Conservation (phyloP, 2,329 filamentous ascomycete genomes). For the Metarhizium sp. region DNA sequence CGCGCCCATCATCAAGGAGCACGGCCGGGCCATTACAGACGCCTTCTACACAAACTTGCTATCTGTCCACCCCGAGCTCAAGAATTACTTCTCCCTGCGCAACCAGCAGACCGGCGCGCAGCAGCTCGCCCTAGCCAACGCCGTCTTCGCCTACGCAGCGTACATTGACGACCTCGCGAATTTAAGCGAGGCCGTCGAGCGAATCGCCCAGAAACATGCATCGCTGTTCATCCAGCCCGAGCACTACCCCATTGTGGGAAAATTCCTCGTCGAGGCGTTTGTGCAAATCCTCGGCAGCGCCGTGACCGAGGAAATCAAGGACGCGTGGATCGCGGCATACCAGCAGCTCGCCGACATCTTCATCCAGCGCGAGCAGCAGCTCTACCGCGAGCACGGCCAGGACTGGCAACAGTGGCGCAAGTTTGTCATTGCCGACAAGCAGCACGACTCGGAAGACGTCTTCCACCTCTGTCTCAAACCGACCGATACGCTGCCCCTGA, state of each 20-base stretch:
- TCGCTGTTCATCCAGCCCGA: conserved; percentile 58
- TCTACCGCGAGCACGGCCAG: conserved; percentile 43
- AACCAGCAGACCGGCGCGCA: conserved; percentile 62
- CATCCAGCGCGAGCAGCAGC: conserved; percentile 50
- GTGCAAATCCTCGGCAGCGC: conserved; percentile 56
- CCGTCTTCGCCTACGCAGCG: conserved; percentile 62
- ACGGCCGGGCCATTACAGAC: conserved; percentile 59
- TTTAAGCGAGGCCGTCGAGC: conserved; percentile 47
- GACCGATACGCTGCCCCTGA: conserved; percentile 43
- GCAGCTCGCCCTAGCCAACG: conserved; percentile 54
- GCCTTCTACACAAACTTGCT: conserved; percentile 66
- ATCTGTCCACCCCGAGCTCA: conserved; percentile 50
- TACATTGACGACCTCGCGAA: conserved; percentile 61
- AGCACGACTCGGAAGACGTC: conserved; percentile 49
- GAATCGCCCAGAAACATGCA: conserved; percentile 68
- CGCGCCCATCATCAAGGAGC: conserved; percentile 58
- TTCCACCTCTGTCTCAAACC: conserved; percentile 64
- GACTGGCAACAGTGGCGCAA: conserved; percentile 39
- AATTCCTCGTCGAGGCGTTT: conserved; percentile 59
- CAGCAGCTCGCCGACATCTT: conserved; percentile 61
- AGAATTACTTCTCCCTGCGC: conserved; percentile 60
- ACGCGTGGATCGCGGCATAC: conserved; percentile 66
- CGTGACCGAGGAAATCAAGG: conserved; percentile 54
- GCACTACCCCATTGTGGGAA: conserved; percentile 62
- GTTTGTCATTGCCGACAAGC: conserved; percentile 49